Conservation (phyloP, 202 grass and related monocot species). For the Sporobolus alterniflorus region DNA sequence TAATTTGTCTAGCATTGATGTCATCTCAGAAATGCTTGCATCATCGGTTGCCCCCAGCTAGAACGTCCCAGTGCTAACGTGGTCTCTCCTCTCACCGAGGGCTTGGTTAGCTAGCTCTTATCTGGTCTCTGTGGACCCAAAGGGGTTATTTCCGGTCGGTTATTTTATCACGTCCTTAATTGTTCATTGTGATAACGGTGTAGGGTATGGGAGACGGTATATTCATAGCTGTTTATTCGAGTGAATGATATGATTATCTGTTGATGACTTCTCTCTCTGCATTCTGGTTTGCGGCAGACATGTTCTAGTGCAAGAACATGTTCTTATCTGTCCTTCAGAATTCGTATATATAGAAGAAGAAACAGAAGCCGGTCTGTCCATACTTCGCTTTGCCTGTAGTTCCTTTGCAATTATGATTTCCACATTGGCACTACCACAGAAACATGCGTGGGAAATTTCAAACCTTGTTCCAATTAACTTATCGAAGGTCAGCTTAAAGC, state of each 20-base stretch:
- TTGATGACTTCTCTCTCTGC: background rate
- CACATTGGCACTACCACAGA: background rate
- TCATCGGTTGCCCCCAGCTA: background rate
- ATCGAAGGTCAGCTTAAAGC: background rate
- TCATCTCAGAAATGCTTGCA: background rate
- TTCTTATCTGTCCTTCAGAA: background rate
- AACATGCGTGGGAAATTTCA: background rate
- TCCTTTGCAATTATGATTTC: background rate
- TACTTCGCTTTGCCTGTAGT: background rate
- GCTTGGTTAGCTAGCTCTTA: background rate
- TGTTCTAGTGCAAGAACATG: background rate
- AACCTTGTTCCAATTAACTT: background rate
- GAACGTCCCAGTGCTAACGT: constrained; percentile 1
- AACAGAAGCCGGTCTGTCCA: background rate
- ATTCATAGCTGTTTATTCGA: background rate
- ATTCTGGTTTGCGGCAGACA: background rate
- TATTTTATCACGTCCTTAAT: background rate
- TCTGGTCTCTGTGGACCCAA: background rate
- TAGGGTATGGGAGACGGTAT: too few relatives aligned
- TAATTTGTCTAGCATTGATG: too few relatives aligned
- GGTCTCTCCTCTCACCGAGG: background rate
- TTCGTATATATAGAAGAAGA: background rate
- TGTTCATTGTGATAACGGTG: too few relatives aligned
- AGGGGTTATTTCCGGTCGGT: too few relatives aligned
- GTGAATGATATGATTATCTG: background rate